These are phyloP conservation scores for Carex kokanica DNA, from an alignment of 176 grass and related monocot species.

Conservation along the genomic window DNA sequence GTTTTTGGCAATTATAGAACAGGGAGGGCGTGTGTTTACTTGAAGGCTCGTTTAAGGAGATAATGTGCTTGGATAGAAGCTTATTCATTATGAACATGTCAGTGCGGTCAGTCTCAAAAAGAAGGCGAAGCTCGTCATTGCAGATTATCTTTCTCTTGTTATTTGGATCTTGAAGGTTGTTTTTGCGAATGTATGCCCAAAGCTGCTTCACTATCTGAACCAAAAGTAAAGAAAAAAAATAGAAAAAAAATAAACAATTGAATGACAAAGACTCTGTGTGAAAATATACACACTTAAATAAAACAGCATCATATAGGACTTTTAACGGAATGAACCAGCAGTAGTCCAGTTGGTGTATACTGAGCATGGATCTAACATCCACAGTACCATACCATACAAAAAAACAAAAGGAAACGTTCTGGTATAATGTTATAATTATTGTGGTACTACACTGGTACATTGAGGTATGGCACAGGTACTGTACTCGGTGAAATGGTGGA, in stretches of 20 bases:
- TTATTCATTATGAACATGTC: constrained; percentile 99
- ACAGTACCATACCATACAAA: neutral
- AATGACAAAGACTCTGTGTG: neutral
- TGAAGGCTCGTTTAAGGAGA: constrained; percentile 43
- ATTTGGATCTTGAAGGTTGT: constrained; percentile 87
- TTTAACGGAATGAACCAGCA: neutral
- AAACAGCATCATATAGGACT: too few species aligned
- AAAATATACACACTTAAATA: too few species aligned
- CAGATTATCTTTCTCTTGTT: constrained; percentile 97
- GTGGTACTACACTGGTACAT: constrained; percentile 3
- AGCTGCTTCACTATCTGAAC: constrained; percentile 86
- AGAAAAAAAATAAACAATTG: neutral
- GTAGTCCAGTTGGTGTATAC: too few species aligned
- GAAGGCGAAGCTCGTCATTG: constrained; percentile 77
- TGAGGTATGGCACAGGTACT: neutral
- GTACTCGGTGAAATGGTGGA: neutral
- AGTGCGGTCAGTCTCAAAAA: constrained; percentile 88
- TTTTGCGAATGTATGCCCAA: constrained; percentile 88
- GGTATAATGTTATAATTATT: constrained; percentile 21
- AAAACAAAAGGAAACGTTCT: constrained; percentile 5
- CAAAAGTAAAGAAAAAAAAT: neutral
- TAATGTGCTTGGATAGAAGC: constrained; percentile 81
- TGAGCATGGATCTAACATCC: neutral
- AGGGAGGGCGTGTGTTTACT: constrained; percentile 32
- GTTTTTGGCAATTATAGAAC: neutral